phyloP scores from a whole-genome alignment of 257 asterid genomes.

The Solanum peruvianum region DNA sequence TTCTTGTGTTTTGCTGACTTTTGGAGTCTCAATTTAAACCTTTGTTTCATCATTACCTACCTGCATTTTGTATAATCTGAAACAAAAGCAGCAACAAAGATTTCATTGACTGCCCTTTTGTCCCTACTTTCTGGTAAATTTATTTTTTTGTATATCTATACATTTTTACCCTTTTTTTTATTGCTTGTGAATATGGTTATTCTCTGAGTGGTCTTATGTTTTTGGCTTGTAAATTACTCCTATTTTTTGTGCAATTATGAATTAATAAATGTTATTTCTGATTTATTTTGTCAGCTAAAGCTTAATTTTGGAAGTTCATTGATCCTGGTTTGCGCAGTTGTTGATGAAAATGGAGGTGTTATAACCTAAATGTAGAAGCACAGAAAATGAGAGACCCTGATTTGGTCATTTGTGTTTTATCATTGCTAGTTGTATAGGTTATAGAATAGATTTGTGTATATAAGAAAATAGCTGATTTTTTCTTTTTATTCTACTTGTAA shows the following conservation, averaged over 20 bases:
- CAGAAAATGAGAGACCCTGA: slow-evolving; percentile 49
- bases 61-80: slow-evolving; percentile 2
- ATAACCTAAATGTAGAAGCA: slow-evolving; percentile 11
- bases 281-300: slow-evolving; percentile 23
- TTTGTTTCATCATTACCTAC: neutral
- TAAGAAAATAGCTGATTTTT: neutral
- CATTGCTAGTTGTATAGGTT: slow-evolving; percentile 14
- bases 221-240: slow-evolving; percentile 10
- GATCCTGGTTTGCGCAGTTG: slow-evolving; percentile 21
- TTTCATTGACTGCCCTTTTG: slow-evolving; percentile 27
- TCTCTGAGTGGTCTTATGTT: slow-evolving; percentile 9
- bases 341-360: slow-evolving; percentile 30
- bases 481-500: slow-evolving; percentile 6
- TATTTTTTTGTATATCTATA: neutral
- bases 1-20: neutral
- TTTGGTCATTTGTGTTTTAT: slow-evolving; percentile 6
- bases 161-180: neutral
- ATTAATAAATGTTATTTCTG: neutral
- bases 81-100: slow-evolving; percentile 1
- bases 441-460: slow-evolving; percentile 14
- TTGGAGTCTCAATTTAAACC: neutral
- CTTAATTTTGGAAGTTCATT: slow-evolving; percentile 27
- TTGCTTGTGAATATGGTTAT: slow-evolving; percentile 26
- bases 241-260: slow-evolving; percentile 11
- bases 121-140: slow-evolving; percentile 23